Conservation (phyloP, 345 rosid species). For the Pelargonium nanum region DNA sequence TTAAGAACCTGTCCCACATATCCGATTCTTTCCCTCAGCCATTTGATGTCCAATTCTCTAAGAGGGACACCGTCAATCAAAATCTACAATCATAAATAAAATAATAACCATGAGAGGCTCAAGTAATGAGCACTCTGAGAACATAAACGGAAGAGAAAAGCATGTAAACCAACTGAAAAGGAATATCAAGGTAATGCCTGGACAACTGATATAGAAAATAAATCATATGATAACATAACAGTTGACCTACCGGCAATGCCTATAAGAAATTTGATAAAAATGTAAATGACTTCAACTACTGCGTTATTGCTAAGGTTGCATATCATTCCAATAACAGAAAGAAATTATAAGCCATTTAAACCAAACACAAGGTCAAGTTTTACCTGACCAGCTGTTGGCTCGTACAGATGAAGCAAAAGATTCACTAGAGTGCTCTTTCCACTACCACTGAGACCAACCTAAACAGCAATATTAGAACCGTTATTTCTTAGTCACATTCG, state of each 20-base stretch:
- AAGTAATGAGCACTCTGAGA: too few species aligned
- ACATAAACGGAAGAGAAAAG: too few species aligned
- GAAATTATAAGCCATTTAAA: background rate
- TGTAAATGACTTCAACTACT: background rate
- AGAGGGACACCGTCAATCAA: conserved; percentile 74
- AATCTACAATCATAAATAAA: conserved; percentile 34
- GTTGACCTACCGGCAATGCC: too few species aligned
- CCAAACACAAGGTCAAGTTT: conserved; percentile 2
- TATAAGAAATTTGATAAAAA: too few species aligned
- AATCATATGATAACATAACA: too few species aligned
- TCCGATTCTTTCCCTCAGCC: conserved; percentile 84
- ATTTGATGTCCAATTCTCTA: conserved; percentile 67
- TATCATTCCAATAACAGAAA: conserved; percentile 1
- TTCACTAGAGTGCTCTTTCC: conserved; percentile 91
- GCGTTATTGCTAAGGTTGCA: background rate
- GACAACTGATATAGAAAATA: too few species aligned
- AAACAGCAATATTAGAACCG: conserved; percentile 16
- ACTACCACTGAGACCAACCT: conserved; percentile 99
- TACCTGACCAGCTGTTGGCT: conserved; percentile 89
- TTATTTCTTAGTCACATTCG: conserved; percentile 8
- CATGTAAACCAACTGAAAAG: too few species aligned
- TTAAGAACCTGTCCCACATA: conserved; percentile 79
- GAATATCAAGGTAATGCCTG: too few species aligned
- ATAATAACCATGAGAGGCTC: too few species aligned
- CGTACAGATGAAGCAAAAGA: conserved; percentile 78